Evolutionary conservation across 495 filamentous ascomycete species (phyloP), one percentile per base, ranked within the genome.

Genomic region (Aspergillus sclerotioniger): DNA sequence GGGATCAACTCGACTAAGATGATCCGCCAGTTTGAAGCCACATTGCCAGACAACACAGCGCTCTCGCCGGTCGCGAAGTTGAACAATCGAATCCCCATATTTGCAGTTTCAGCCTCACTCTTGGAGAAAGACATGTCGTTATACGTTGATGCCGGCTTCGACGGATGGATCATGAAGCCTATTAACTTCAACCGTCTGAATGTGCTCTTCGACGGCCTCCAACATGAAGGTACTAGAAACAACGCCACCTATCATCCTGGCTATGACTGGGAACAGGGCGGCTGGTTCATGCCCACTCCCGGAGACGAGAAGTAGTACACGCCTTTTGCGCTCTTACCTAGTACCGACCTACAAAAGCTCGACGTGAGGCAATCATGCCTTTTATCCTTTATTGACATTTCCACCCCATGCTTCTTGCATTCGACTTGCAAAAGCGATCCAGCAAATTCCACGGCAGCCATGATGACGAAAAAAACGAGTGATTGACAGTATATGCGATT

Each of bases 41-140:
- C 17, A 61, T 67, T 25, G 82, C 13, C 37, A 12, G 37, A 41
- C 5, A 84, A 7, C 53, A 85, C 21, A 3, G 67, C 73, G 3
- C 73, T 85, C 17, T 85, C 86, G 3, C 35, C 62, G 0, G 69
- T 81, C 15, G 48, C 60, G 3, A 47, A 56, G 29, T 21, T 35
- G 0, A 55, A 62, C 63, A 28, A 68, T 54, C 32, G 84, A 79
- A 79, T 91, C 0, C 91, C 92, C 2, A 89, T 97, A 47, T 90
- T 97, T 65, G 91, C 91, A 8, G 92, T 97, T 7, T 96, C 92
- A 1, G 92, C 92, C 3, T 92, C 90, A 6, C 75, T 96, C 0
- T 60, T 91, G 5, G 92, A 96, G 67, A 81, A 77, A 33, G 82
- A 91, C 6, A 80, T 76, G 17, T 71, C 84, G 19, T 83, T 69